phyloP scores from a whole-genome alignment of 768 basidiomycete species.

The Amanita fuliginea region DNA sequence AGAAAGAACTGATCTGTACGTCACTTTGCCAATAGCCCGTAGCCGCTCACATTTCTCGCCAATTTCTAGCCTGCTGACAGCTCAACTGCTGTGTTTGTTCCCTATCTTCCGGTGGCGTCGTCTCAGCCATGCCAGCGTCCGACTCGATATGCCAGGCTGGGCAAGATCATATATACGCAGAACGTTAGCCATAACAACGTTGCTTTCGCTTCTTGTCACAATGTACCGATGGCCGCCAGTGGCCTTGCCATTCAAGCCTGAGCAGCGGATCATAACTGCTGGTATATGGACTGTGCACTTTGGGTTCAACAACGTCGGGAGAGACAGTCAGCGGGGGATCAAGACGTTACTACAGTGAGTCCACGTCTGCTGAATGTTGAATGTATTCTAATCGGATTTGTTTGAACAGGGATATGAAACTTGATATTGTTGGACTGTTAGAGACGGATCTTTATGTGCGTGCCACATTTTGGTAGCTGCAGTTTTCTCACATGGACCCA shows the following conservation, averaged over 20 bases:
- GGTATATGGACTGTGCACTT: constrained; percentile 94
- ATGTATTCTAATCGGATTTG: not conserved
- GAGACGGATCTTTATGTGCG: constrained; percentile 82
- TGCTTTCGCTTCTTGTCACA: constrained; percentile 41
- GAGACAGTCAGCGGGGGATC: constrained; percentile 64
- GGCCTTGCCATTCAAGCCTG: constrained; percentile 48
- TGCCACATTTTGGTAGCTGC: constrained; percentile 9
- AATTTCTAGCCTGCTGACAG: constrained; percentile 36
- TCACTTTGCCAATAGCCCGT: constrained; percentile 16
- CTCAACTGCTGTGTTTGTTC: constrained; percentile 40
- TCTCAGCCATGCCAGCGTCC: not conserved
- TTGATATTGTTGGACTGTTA: constrained; percentile 77
- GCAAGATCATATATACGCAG: constrained; percentile 19
- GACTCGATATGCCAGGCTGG: constrained; percentile 9
- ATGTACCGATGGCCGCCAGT: constrained; percentile 40
- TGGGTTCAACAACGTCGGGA: constrained; percentile 63
- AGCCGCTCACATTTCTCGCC: not conserved
- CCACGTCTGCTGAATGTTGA: not conserved
- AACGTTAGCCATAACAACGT: constrained; percentile 26
- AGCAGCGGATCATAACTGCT: constrained; percentile 59
- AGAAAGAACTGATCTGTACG: constrained; percentile 64
- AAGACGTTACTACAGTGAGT: constrained; percentile 17
- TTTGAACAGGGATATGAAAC: constrained; percentile 55
- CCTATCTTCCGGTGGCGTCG: constrained; percentile 32
- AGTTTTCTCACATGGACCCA: constrained; percentile 8